Conservation (phyloP, 177 flowering plant genomes). For the Vitis hybrid region DNA sequence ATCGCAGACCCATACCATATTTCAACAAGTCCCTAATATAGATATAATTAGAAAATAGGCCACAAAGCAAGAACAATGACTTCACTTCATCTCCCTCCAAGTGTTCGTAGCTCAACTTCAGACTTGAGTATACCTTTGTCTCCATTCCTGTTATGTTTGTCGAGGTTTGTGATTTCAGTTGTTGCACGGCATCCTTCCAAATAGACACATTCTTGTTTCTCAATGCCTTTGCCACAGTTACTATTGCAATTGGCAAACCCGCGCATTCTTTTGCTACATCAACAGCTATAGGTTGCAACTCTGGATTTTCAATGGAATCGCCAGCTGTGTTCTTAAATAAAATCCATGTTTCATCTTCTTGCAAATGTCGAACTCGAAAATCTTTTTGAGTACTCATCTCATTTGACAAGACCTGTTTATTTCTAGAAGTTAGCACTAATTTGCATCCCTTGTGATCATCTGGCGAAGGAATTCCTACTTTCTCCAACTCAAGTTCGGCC, state of each 20-base stretch:
- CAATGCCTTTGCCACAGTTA: slow-evolving; percentile 14
- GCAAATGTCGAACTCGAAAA: background rate
- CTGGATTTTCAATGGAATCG: background rate
- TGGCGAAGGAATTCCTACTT: background rate
- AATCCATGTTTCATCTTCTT: background rate
- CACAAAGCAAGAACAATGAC: no score
- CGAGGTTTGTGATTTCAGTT: slow-evolving; percentile 2
- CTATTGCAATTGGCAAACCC: slow-evolving; percentile 19
- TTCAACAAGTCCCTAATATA: no score
- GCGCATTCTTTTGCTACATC: slow-evolving; percentile 14
- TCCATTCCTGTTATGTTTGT: background rate
- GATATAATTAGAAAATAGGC: no score
- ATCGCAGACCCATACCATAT: background rate
- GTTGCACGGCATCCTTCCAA: slow-evolving; percentile 8
- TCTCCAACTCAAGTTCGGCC: background rate
- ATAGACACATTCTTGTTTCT: background rate
- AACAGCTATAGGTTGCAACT: background rate
- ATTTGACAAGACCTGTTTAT: no score
- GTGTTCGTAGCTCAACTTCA: no score
- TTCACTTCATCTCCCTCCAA: background rate
- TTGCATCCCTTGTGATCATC: background rate
- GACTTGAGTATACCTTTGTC: background rate
- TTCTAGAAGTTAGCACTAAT: no score
- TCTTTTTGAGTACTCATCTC: no score
- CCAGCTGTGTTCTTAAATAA: no score